Evolutionary conservation across 768 basidiomycete genomes (phyloP), one percentile per base, ranked within the genome.

Genomic region (Lanmaoa pseudosensibilis): DNA sequence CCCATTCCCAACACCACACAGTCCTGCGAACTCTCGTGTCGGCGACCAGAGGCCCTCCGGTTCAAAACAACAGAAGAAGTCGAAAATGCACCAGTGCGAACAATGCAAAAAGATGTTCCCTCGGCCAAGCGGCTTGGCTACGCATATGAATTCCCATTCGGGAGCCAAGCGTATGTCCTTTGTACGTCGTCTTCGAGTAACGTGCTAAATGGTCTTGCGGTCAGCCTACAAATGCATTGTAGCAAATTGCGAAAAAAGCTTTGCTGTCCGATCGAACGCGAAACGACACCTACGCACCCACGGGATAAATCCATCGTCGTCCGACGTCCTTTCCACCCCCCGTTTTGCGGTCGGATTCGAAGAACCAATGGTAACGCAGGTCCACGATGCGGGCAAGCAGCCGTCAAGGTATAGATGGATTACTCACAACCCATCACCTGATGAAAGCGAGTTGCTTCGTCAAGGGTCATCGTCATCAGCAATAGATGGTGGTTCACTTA

Each of bases 221-320:
- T 50, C 32, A 67, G 64, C 71, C 19, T 69, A 60, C 34, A 71
- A 71, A 37, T 92, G 90, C 65, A 78, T 73, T 0, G 83, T 85
- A 47, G 74, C 80, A 15, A 77, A 78, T 34, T 92, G 90, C 66
- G 71, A 74, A 32, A 86, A 87, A 65, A 79, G 77, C 4, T 92
- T 92, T 64, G 83, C 87, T 19, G 89, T 92, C 18, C 83, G 87
- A 13, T 92, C 90, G 9, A 92, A 92, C 62, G 88, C 88, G 16
- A 88, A 85, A 69, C 81, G 90, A 34, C 90, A 92, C 65, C 78
- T 89, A 37, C 85, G 87, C 44, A 90, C 87, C 2, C 90, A 92
- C 61, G 86, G 87, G 25, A 77, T 86, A 41, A 65, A 67, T 55
- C 68, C 67, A 15, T 61, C 68, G 13, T 55, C 61, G 13, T 39